phyloP scores from a whole-genome alignment of 805 yeast species.

The Schizosaccharomyces lindneri region DNA sequence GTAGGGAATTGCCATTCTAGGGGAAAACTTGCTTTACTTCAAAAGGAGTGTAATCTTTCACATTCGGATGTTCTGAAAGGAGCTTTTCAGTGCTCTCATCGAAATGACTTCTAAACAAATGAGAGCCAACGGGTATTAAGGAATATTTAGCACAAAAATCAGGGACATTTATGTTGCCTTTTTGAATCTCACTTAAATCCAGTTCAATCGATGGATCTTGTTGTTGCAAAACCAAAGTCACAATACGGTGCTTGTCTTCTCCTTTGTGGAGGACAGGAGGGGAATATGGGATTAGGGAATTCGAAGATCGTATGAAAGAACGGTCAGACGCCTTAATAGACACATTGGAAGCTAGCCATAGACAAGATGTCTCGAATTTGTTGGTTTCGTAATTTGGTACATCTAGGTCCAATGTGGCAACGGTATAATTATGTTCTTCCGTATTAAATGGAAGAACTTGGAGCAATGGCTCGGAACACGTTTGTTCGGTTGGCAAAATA shows the following conservation, averaged over 20 bases:
- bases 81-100: neutral
- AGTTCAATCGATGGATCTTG: neutral
- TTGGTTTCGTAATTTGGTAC: slow-evolving; percentile 43
- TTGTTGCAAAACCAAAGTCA: neutral
- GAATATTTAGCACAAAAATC: neutral
- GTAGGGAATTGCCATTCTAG: neutral
- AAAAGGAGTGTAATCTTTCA: neutral
- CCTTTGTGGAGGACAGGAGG: neutral
- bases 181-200: neutral
- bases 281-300: neutral
- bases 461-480: slow-evolving; percentile 52
- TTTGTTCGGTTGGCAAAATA: slow-evolving; percentile 36
- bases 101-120: neutral
- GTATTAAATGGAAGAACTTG: slow-evolving; percentile 47
- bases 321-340: neutral
- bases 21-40: neutral
- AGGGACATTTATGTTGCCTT: neutral
- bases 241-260: neutral
- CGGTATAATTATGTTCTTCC: slow-evolving; percentile 37
- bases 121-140: neutral
- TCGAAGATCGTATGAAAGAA: neutral
- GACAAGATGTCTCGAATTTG: neutral
- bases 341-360: neutral
- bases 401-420: slow-evolving; percentile 75
- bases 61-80: neutral